These are phyloP conservation scores for Neoboletus magnificus DNA, from an alignment of 768 basidiomycete species.

Conservation along the genomic window DNA sequence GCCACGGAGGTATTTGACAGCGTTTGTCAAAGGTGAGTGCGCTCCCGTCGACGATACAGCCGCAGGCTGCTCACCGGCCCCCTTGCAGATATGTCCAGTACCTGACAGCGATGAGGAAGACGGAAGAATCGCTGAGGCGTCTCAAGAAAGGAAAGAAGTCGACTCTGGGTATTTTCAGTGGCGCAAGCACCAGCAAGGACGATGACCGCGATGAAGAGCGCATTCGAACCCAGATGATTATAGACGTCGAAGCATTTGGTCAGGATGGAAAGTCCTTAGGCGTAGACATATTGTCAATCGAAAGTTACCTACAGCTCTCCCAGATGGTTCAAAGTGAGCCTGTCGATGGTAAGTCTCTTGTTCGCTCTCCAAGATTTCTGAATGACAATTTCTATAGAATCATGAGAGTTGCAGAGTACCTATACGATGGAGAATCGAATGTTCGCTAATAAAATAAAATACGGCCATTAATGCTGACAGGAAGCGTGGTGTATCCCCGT, in stretches of 20 bases:
- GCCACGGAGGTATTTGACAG: conserved; percentile 66
- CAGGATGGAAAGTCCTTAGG: conserved; percentile 70
- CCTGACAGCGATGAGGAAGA: conserved; percentile 83
- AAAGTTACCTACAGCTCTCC: conserved; percentile 52
- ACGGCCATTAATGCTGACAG: conserved; percentile 31
- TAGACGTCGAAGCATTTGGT: conserved; percentile 84
- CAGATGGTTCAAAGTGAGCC: conserved; percentile 55
- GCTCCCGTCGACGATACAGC: neutral
- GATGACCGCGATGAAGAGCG: conserved; percentile 86
- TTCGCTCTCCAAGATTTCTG: neutral
- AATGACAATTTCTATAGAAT: conserved; percentile 9
- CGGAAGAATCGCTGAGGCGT: conserved; percentile 82
- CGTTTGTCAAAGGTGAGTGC: conserved; percentile 50
- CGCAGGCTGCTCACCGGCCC: neutral
- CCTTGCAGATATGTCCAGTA: conserved; percentile 69
- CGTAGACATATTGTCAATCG: conserved; percentile 52
- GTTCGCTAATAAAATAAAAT: conserved; percentile 3
- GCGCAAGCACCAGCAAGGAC: conserved; percentile 42
- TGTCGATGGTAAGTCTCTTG: conserved; percentile 30
- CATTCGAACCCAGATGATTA: conserved; percentile 74
- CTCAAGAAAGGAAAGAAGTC: conserved; percentile 85
- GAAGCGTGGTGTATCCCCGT: conserved; percentile 57
- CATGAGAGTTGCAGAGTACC: neutral
- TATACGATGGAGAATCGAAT: neutral
- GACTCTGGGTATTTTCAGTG: conserved; percentile 77